phyloP scores from a whole-genome alignment of 345 rosid genomes.

The Populus deltoides region DNA sequence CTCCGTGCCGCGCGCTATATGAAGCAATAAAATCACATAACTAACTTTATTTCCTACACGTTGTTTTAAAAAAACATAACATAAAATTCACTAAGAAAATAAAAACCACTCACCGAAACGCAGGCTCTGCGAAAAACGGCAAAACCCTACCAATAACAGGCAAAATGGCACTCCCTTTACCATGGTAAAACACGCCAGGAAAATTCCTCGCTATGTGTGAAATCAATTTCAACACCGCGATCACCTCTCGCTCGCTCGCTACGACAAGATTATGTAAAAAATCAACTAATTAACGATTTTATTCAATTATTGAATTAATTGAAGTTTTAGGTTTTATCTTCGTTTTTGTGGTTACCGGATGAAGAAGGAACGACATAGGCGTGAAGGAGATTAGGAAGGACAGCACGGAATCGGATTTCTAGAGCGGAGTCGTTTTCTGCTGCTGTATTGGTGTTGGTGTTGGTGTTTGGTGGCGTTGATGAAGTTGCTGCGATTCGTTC shows the following conservation, averaged over 20 bases:
- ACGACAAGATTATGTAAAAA: slow-evolving; percentile 17
- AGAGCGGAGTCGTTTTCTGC: slow-evolving; percentile 48
- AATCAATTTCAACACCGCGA: slow-evolving; percentile 80
- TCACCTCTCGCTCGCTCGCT: slow-evolving; percentile 80
- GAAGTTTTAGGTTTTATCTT: not conserved
- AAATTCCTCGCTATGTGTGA: slow-evolving; percentile 66
- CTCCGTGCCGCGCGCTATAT: slow-evolving; percentile 62
- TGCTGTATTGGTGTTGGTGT: slow-evolving; percentile 22
- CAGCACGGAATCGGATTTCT: slow-evolving; percentile 63
- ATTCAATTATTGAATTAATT: not conserved
- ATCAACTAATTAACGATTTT: not conserved
- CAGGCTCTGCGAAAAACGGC: slow-evolving; percentile 80
- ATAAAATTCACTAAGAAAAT: not conserved
- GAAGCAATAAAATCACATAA: not conserved
- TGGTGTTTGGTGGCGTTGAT: slow-evolving; percentile 44
- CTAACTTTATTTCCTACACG: not conserved
- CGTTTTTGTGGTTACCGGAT: slow-evolving; percentile 38
- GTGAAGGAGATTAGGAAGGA: slow-evolving; percentile 72
- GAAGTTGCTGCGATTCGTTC: slow-evolving; percentile 74
- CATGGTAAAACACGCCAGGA: slow-evolving; percentile 82
- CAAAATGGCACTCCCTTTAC: slow-evolving; percentile 63
- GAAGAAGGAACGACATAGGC: slow-evolving; percentile 75
- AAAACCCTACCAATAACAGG: slow-evolving; percentile 74
- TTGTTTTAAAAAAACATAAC: not conserved
- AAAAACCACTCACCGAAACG: slow-evolving; percentile 53